Base-by-base conservation (phyloP, 2,329 filamentous ascomycete species). In the Didymella lethalis region DNA sequence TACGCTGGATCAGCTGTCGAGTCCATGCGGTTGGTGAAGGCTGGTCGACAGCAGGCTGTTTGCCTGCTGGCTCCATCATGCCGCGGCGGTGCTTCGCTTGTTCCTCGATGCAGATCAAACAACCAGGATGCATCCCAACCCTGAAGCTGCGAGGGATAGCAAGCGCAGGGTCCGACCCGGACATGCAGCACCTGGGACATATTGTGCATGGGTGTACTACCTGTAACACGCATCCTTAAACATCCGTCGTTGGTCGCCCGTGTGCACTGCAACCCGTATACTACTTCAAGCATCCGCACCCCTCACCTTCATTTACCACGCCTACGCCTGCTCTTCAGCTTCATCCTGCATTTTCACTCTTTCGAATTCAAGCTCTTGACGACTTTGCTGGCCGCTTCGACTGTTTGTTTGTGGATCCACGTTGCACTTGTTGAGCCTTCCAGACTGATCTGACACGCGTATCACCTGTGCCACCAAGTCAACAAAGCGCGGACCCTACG, bases 101-200 rank as follows among this genome's bases (percentile, higher is more conserved):
- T 69, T 72, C 67, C 64, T 47, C 53, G 50, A 51, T 46, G 68
- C 48, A 62, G 70, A 73, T 73, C 70, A 73, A 66, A 73, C 70
- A 47, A 59, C 57, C 31, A 26, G 48, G 49, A 52, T 45, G 48
- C 48, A 53, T 55, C 57, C 53, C 53, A 29, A 45, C 48, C 36
- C 52, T 62, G 56, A 57, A 54, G 54, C 62, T 60, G 63, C 54
- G 48, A 61, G 32, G 46, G 54, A 56, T 43, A 34, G 26, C 50
- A 46, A 46, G 49, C 40, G 46, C 56, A 59, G 49, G 56, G 56
- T 46, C 26, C 56, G 34, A 47, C 56, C 50, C 50, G 56, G 56
- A 50, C 46, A 47, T 43, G 7, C 28, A 50, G 50, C 47, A 50
- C 34, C 50, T 60, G 57, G 57, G 51, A 52, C 51, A 55, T 28